Evolutionary conservation across 768 basidiomycete genomes (phyloP).

Genomic region (Auricularia sp.): DNA sequence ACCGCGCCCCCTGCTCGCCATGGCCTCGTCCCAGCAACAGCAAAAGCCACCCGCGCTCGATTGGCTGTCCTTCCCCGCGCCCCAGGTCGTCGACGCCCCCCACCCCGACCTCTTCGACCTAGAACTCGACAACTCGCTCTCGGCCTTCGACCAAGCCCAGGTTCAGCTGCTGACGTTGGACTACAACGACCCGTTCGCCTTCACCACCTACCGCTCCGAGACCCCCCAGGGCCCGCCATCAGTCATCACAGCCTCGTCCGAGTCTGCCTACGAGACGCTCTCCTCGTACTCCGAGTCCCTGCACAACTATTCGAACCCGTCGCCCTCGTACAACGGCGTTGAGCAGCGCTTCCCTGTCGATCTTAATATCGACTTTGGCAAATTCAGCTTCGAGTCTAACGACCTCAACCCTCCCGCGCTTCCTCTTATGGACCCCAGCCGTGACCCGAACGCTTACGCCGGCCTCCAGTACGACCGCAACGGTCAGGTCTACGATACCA

Average conservation of each 20-base stretch:
- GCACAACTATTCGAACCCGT: constrained; percentile 51
- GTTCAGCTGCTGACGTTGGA: constrained; percentile 44
- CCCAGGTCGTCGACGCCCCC: constrained; percentile 63
- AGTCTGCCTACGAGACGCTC: constrained; percentile 61
- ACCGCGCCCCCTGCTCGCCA: background rate
- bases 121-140: constrained; percentile 65
- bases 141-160: constrained; percentile 56
- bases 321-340: constrained; percentile 30
- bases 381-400: constrained; percentile 35
- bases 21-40: background rate
- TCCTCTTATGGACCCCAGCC: constrained; percentile 1
- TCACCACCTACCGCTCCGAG: constrained; percentile 41
- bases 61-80: constrained; percentile 59
- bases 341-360: constrained; percentile 53
- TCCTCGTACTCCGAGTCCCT: constrained; percentile 61
- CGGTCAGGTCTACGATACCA: background rate
- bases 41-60: constrained; percentile 7
- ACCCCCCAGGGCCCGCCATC: constrained; percentile 65
- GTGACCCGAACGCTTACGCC: background rate
- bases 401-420: background rate
- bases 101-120: constrained; percentile 76
- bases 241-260: constrained; percentile 67
- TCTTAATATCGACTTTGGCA: constrained; percentile 64
- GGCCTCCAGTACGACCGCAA: background rate
- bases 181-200: constrained; percentile 53